phyloP scores from a whole-genome alignment of 768 basidiomycete genomes.

The Boletus tomentosulus region DNA sequence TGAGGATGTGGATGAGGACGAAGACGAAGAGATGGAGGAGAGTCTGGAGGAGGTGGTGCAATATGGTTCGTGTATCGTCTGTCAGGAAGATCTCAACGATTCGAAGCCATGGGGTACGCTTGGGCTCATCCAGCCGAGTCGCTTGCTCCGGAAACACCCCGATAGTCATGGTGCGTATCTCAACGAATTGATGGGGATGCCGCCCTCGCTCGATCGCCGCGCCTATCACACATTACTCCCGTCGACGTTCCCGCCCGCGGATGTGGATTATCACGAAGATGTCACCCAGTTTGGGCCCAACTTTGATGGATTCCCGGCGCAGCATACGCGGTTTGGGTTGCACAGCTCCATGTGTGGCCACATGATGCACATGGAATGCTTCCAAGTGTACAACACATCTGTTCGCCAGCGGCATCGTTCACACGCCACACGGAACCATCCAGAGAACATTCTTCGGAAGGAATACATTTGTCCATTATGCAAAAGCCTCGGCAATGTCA shows the following conservation, averaged over 20 bases:
- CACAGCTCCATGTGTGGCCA: conserved; percentile 89
- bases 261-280: conserved; percentile 22
- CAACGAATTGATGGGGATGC: conserved; percentile 66
- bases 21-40: conserved; percentile 46
- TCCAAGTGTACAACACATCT: conserved; percentile 83
- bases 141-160: conserved; percentile 74
- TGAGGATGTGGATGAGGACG: conserved; percentile 70
- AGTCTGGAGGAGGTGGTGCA: conserved; percentile 48
- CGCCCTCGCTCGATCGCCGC: conserved; percentile 62
- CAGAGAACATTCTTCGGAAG: conserved; percentile 87
- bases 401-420: conserved; percentile 83
- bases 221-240: conserved; percentile 23
- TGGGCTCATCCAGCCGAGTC: conserved; percentile 84
- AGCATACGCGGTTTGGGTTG: conserved; percentile 78
- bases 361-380: conserved; percentile 96
- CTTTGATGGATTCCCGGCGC: conserved; percentile 71
- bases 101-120: conserved; percentile 78
- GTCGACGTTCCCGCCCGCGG: conserved; percentile 33
- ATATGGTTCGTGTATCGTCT: conserved; percentile 95
- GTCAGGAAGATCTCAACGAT: conserved; percentile 86
- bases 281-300: conserved; percentile 46
- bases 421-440: conserved; percentile 89
- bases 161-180: conserved; percentile 58
- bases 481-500: conserved; percentile 92
- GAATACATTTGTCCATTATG: conserved; percentile 97